phyloP scores from a whole-genome alignment of 2,329 filamentous ascomycete species.

The Celoporthe dispersa region DNA sequence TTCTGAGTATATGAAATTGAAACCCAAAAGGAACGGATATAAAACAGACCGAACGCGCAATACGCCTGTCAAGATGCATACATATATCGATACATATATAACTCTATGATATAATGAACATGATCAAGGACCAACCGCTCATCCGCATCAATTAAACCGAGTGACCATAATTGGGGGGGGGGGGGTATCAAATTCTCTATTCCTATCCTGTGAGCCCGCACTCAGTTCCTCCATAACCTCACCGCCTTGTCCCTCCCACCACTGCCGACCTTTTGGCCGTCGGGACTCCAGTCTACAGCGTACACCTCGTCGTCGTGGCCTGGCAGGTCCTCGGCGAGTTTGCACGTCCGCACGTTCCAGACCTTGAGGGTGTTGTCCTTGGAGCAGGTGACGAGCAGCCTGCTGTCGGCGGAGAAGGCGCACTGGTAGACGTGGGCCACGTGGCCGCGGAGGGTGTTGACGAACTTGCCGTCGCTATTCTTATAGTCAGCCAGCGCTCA shows the following conservation, averaged over 20 bases:
- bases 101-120: not conserved
- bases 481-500: not conserved
- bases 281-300: conserved; percentile 92
- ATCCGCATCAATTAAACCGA: not conserved
- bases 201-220: conserved; percentile 2
- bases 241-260: conserved; percentile 90
- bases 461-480: conserved; percentile 70
- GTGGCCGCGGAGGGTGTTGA: conserved; percentile 86
- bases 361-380: conserved; percentile 95
- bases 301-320: conserved; percentile 94
- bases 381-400: conserved; percentile 83
- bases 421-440: conserved; percentile 90
- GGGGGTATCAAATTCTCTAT: conserved; percentile 31
- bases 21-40: not conserved
- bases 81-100: not conserved
- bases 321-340: conserved; percentile 79
- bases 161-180: conserved; percentile 8
- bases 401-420: conserved; percentile 88
- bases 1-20: not conserved
- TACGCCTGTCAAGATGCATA: not conserved
- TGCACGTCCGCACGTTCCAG: conserved; percentile 87
- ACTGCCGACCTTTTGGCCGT: conserved; percentile 86
- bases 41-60: not conserved
- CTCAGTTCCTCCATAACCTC: conserved; percentile 66
- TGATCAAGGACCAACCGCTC: not conserved